Evolutionary conservation across 345 rosid genomes (phyloP).

Genomic region (Ceriops zippeliana): DNA sequence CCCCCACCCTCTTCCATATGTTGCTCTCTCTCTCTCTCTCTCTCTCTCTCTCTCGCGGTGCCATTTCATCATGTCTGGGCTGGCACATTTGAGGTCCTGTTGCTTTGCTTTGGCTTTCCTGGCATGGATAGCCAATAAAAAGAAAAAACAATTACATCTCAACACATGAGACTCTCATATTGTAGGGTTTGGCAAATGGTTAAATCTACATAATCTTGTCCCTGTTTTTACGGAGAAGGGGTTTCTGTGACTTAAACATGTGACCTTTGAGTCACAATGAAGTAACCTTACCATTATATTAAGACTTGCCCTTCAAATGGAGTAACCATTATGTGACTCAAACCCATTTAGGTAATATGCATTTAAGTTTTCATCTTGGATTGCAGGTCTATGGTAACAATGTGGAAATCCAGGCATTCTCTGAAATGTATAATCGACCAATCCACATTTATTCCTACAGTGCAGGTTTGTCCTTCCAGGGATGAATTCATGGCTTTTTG

Average conservation of each 20-base stretch:
- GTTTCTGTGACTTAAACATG: too few species aligned
- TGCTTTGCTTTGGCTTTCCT: too few species aligned
- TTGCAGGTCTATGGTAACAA: constrained; percentile 96
- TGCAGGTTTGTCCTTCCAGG: constrained; percentile 50
- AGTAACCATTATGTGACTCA: background rate
- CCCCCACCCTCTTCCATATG: too few species aligned
- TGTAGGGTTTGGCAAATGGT: too few species aligned
- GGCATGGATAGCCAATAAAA: too few species aligned
- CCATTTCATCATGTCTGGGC: background rate
- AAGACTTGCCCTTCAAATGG: too few species aligned
- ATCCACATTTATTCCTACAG: constrained; percentile 91
- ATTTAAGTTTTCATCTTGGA: constrained; percentile 7
- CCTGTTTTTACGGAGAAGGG: too few species aligned
- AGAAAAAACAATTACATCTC: too few species aligned
- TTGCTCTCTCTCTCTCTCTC: background rate
- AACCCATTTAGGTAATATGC: background rate
- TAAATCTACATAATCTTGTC: too few species aligned
- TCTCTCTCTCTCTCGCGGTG: background rate
- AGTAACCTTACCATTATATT: background rate
- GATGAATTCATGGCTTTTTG: constrained; percentile 5
- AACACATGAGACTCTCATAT: too few species aligned
- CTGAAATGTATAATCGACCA: constrained; percentile 96
- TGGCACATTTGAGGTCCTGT: too few species aligned
- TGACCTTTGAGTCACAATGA: too few species aligned
- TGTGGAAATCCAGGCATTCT: constrained; percentile 89